phyloP scores from a whole-genome alignment of 2,329 filamentous ascomycete genomes.

The Sordariomycetes sp. region DNA sequence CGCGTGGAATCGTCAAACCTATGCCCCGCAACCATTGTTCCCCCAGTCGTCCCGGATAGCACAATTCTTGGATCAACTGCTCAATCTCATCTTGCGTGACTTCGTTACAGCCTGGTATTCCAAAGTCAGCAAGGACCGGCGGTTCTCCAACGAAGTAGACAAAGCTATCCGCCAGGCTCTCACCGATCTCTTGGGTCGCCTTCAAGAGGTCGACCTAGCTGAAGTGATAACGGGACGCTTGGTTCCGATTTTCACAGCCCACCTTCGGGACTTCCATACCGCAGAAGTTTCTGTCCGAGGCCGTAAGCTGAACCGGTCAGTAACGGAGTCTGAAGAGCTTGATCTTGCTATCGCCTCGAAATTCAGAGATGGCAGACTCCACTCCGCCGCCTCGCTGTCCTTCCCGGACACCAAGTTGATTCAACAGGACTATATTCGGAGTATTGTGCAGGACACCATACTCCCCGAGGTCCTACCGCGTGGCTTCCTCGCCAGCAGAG shows the following conservation, averaged over 20 bases:
- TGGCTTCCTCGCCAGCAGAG: conserved; percentile 65
- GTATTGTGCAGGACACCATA: conserved; percentile 53
- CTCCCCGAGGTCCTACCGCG: conserved; percentile 66
- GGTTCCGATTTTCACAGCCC: conserved; percentile 77
- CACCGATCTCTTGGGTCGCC: conserved; percentile 56
- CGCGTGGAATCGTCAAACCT: conserved; percentile 54
- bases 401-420: conserved; percentile 75
- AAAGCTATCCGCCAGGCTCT: conserved; percentile 65
- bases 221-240: conserved; percentile 73
- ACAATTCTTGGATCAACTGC: conserved; percentile 65
- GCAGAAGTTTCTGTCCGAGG: conserved; percentile 82
- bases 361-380: conserved; percentile 79
- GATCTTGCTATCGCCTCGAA: conserved; percentile 93
- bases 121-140: conserved; percentile 68
- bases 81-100: conserved; percentile 68
- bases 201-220: conserved; percentile 70
- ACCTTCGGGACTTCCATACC: conserved; percentile 83
- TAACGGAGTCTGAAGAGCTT: conserved; percentile 94
- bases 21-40: conserved; percentile 61
- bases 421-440: conserved; percentile 82
- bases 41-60: conserved; percentile 69
- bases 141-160: conserved; percentile 82
- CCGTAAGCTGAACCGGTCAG: conserved; percentile 73
- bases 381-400: conserved; percentile 72
- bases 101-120: conserved; percentile 86